Evolutionary conservation across 345 rosid species (phyloP).

Genomic region (Salix purpurea): DNA sequence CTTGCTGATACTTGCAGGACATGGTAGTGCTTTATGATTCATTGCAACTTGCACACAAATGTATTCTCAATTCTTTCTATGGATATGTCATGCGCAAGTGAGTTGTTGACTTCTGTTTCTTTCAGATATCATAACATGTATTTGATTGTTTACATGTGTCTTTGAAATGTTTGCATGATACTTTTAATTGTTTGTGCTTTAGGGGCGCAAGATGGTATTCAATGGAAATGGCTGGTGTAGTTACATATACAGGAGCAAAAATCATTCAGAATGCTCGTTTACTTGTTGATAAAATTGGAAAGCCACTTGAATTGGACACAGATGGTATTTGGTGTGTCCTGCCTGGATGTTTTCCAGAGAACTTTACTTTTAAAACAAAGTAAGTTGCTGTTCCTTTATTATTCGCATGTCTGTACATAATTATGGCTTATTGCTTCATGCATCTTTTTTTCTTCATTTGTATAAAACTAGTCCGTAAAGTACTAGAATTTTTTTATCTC

Average conservation of each 20-base stretch:
- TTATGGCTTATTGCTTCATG: neutral
- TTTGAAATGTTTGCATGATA: conserved; percentile 21
- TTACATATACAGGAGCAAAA: conserved; percentile 97
- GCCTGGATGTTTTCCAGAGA: conserved; percentile 96
- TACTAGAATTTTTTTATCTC: neutral
- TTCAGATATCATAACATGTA: neutral
- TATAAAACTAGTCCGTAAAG: neutral
- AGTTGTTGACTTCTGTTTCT: conserved; percentile 29
- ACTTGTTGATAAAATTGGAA: conserved; percentile 92
- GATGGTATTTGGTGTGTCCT: conserved; percentile 98
- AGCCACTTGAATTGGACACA: conserved; percentile 95
- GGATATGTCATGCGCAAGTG: conserved; percentile 99
- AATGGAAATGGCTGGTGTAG: conserved; percentile 99
- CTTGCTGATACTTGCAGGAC: conserved; percentile 52
- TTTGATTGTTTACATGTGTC: conserved; percentile 12
- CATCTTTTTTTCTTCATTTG: neutral
- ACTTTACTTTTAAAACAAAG: conserved; percentile 84
- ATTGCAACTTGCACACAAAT: conserved; percentile 94
- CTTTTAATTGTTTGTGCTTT: conserved; percentile 20
- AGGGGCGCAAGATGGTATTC: conserved; percentile 99
- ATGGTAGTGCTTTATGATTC: conserved; percentile 98
- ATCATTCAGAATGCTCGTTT: conserved; percentile 94
- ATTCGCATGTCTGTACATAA: neutral
- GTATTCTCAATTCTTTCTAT: conserved; percentile 94
- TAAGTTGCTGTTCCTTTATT: conserved; percentile 36